Base-by-base conservation (phyloP, 1,284 basidiomycete species). In the Cryptococcus maquisensis region DNA sequence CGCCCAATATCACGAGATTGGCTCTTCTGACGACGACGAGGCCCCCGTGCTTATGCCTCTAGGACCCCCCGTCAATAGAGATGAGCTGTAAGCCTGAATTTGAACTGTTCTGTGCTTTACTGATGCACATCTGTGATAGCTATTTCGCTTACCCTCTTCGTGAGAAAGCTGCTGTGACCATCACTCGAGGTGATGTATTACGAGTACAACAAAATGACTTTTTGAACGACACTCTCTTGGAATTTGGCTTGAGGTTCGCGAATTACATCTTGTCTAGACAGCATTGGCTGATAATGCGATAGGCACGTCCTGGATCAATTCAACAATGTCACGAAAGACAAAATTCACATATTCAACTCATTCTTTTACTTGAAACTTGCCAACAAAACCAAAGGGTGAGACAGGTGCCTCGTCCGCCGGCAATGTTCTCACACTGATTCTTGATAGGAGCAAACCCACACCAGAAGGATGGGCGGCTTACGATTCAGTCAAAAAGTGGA, bases 301-400 rank as follows among this genome's bases (percentile, higher is more conserved):
- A 93, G 90, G 69, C 77, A 85, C 20, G 88, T 86, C 82, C 76
- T 87, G 12, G 79, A 78, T 51, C 78, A 82, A 13, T 71, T 90
- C 21, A 80, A 83, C 54, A 73, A 36, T 18, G n/a, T 10, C 18
- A 21, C 10, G 86, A 0, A 79, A 78, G 12, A 75, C 90, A 12
- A 2, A 81, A 86, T 6, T 81, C 89, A 97, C 68, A 81, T 98
- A 6, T 98, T 98, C 80, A 98, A 86, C 71, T 93, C 94, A 0
- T 99, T 97, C 78, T 98, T 99, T 76, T 98, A 92, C 79, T 89
- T 93, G 76, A 93, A 94, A 69, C 77, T 98, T n/a, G 86, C 85
- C 56, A 81, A 59, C 16, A 66, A 58, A 45, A 39, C 81, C 59
- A 84, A 83, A 68, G 83, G 82, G 86, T 86, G 72, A 46, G 83